Evolutionary conservation across 163 green algal species (phyloP).

Genomic region (Prototheca wickerhamii): DNA sequence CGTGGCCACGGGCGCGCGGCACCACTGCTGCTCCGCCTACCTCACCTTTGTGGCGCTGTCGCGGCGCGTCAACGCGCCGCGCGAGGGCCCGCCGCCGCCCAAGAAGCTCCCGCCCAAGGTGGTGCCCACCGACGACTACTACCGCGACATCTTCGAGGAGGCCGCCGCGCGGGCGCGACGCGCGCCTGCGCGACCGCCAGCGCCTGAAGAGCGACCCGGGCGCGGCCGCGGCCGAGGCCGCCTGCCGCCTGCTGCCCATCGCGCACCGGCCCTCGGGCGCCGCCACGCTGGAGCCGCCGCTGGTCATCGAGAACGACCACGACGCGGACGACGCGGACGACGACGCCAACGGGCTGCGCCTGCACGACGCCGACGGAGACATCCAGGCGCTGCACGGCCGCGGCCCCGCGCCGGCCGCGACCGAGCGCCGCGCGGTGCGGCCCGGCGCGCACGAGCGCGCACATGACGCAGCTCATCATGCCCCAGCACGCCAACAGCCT

Average conservation of each 20-base stretch:
- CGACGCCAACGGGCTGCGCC: neutral
- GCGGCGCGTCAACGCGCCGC: constrained; percentile 5
- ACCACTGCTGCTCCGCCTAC: constrained; percentile 79
- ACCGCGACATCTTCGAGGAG: constrained; percentile 34
- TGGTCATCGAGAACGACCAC: neutral
- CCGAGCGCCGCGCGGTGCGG: constrained; percentile 2
- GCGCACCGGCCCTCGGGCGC: constrained; percentile 39
- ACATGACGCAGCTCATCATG: constrained; percentile 76
- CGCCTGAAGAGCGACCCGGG: constrained; percentile 18
- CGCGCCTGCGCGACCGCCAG: constrained; percentile 33
- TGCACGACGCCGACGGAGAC: neutral
- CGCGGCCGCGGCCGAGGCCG: constrained; percentile 9
- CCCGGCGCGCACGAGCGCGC: constrained; percentile 43
- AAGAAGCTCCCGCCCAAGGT: constrained; percentile 24
- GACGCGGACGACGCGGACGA: neutral
- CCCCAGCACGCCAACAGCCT: constrained; percentile 79
- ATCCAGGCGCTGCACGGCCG: neutral
- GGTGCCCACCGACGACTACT: constrained; percentile 29
- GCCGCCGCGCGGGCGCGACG: constrained; percentile 33
- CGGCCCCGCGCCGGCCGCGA: neutral
- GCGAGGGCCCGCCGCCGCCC: neutral
- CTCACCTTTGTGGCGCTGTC: constrained; percentile 69
- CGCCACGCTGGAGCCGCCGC: constrained; percentile 41
- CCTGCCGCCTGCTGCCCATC: constrained; percentile 49
- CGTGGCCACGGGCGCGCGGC: constrained; percentile 49